Base-by-base conservation (phyloP, 2,329 filamentous ascomycete species). In the Dactylellina haptotyla region DNA sequence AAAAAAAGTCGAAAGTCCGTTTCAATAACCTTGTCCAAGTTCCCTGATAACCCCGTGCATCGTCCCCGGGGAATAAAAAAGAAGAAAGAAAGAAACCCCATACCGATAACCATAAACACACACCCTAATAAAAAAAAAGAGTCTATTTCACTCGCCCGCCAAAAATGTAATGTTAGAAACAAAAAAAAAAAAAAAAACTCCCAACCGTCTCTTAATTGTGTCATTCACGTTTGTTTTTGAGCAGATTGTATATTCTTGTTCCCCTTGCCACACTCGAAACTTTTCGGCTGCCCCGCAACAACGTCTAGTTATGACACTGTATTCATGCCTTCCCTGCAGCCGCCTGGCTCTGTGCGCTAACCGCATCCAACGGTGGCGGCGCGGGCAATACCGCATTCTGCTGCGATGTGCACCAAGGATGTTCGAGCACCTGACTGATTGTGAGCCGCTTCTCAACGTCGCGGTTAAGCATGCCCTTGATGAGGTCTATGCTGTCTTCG, bases 401-500 rank as follows among this genome's bases (percentile, higher is more conserved):
- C 53, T 72, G 66, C 20, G 80, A 72, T 12, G 25, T 30, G 70
- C 84, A 91, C 95, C 95, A 99, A n/a, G 90, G 88, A 81, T 98
- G 94, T 62, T 91, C 87, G 66, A 97, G 83, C 16, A 99, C 93
- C 80, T 93, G 89, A 71, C 90, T 88, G 78, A 98, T 98, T n/a
- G 89, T 90, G 77, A 92, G 89, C 65, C 95, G 85, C 78, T 90
- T 85, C 76, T 90, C 87, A 8, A 98, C 91, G 80, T 98, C 90
- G 39, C 95, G 89, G 80, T 98, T 88, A 26, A 99, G 87, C 95
- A 99, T 98, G 79, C 89, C 85, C 43, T 92, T 88, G 75, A 99
- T 90, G 58, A 99, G 84, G 78, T 97, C 90, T 76, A 99, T 96
- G 81, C 93, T 97, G 76, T 93, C 90, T 76, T 97, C 93, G 80